Evolutionary conservation across 1,284 basidiomycete genomes (phyloP).

Genomic region (Ganoderma boninense): DNA sequence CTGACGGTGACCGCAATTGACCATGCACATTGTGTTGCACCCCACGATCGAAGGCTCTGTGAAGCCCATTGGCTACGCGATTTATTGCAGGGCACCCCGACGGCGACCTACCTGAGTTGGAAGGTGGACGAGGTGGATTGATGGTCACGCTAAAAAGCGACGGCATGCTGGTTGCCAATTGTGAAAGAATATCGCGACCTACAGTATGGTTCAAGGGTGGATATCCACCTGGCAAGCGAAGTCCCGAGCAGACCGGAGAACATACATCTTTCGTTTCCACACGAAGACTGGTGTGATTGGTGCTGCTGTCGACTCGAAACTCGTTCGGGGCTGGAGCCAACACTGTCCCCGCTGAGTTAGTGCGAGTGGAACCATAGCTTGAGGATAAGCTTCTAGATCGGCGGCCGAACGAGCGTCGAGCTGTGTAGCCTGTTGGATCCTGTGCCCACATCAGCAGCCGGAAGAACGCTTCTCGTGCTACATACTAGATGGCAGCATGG

Average conservation of each 20-base stretch:
- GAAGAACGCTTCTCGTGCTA: neutral
- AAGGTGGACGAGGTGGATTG: neutral
- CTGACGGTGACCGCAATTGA: neutral
- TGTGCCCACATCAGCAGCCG: neutral
- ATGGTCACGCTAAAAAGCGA: neutral
- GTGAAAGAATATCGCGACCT: neutral
- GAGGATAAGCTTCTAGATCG: neutral
- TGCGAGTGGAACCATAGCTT: neutral
- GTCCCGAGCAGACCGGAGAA: neutral
- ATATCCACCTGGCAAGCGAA: neutral
- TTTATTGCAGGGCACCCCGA: neutral
- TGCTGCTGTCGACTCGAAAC: constrained; percentile 1
- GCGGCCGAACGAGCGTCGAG: neutral
- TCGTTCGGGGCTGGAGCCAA: neutral
- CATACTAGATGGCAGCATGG: neutral
- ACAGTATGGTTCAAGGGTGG: neutral
- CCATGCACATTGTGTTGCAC: neutral
- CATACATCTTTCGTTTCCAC: neutral
- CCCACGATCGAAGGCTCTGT: neutral
- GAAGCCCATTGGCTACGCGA: neutral
- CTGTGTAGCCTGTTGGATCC: neutral
- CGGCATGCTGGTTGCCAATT: neutral
- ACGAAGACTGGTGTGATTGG: constrained; percentile 1
- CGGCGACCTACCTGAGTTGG: neutral
- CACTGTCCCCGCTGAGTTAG: neutral